Conservation (phyloP, 176 grass and related monocot species). For the Rhynchospora breviuscula region DNA sequence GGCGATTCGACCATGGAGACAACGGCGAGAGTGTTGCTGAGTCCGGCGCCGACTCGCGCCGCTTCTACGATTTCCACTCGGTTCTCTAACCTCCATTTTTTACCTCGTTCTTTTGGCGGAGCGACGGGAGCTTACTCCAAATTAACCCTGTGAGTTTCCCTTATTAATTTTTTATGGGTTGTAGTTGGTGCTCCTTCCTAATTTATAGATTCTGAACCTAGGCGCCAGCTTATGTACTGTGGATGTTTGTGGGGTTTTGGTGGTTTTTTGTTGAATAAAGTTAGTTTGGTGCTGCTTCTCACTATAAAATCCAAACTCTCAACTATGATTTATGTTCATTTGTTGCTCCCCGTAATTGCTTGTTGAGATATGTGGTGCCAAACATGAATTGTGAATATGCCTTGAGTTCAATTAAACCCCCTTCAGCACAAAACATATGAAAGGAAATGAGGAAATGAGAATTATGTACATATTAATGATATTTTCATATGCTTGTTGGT, state of each 20-base stretch:
- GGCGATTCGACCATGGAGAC: constrained; percentile 8
- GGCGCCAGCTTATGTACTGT: background rate
- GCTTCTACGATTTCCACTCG: background rate
- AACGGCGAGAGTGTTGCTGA: background rate
- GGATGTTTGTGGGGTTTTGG: background rate
- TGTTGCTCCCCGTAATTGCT: background rate
- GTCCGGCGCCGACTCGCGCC: background rate
- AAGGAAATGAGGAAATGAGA: no score
- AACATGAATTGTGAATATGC: background rate
- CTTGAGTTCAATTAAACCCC: background rate
- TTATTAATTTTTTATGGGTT: background rate
- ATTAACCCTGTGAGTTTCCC: constrained; percentile 14
- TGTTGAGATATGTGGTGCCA: background rate
- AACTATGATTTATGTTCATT: background rate
- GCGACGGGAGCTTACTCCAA: background rate
- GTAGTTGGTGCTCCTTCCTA: background rate
- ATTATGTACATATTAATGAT: no score
- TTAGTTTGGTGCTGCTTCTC: background rate
- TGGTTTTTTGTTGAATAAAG: background rate
- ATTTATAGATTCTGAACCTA: background rate
- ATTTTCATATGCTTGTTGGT: background rate
- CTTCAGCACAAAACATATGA: background rate
- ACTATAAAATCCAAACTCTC: background rate
- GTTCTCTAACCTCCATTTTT: background rate
- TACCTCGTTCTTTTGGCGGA: background rate